A percentile compares a stretch with the other conserved stretches of the same genome.
Evolutionary conservation across 768 basidiomycete genomes (phyloP).

Genomic region (Lentinus brumalis): DNA sequence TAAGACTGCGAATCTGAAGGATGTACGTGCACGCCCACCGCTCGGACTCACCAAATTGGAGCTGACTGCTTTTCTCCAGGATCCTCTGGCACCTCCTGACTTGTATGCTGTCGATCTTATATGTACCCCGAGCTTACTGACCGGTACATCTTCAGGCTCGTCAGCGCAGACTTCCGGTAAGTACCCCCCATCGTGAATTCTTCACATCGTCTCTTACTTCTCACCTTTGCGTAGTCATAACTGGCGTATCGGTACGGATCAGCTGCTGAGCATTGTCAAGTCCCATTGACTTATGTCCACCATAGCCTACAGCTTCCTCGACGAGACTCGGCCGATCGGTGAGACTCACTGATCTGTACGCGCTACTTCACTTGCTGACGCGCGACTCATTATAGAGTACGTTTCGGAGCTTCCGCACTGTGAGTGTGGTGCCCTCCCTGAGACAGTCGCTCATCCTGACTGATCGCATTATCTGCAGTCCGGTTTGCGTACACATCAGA

Average conservation of each 20-base stretch:
- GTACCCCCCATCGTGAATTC: constrained; percentile 31
- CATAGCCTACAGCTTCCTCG: constrained; percentile 34
- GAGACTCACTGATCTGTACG: constrained; percentile 1
- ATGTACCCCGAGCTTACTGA: constrained; percentile 4
- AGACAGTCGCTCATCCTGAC: neutral
- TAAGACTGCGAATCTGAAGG: constrained; percentile 47
- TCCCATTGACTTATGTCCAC: neutral
- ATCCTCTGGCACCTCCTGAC: constrained; percentile 41
- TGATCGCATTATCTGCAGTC: constrained; percentile 35
- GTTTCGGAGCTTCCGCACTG: constrained; percentile 34
- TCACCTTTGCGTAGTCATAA: constrained; percentile 28
- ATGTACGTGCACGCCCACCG: constrained; percentile 26
- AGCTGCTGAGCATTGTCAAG: neutral
- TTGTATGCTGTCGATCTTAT: constrained; percentile 29
- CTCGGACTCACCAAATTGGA: neutral
- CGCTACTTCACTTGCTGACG: neutral
- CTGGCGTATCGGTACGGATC: constrained; percentile 37
- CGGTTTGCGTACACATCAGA: constrained; percentile 63
- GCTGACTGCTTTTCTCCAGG: constrained; percentile 21
- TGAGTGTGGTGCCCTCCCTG: constrained; percentile 10
- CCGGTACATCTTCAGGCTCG: constrained; percentile 22
- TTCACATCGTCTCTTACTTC: constrained; percentile 25
- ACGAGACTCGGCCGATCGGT: constrained; percentile 37
- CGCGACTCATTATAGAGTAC: constrained; percentile 25
- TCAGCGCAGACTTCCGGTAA: constrained; percentile 47